Evolutionary conservation across 2,329 filamentous ascomycete genomes (phyloP).

Genomic region (Pezicula neosporulosa): DNA sequence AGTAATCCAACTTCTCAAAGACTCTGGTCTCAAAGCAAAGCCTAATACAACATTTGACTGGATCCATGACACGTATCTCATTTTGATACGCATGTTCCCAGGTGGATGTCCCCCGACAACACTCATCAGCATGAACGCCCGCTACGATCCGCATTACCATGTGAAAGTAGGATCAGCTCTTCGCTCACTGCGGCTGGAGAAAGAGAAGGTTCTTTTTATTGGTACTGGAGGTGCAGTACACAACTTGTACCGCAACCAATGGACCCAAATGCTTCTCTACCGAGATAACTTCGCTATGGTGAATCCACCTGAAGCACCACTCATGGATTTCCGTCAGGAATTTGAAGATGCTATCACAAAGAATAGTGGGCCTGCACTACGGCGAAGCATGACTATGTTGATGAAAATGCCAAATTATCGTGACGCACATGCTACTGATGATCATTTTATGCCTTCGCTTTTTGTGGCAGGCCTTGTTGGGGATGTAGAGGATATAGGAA

Average conservation of each 20-base stretch:
- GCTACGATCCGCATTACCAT: conserved; percentile 54
- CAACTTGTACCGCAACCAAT: conserved; percentile 66
- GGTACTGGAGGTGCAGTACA: conserved; percentile 62
- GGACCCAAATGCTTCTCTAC: conserved; percentile 55
- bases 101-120: conserved; percentile 61
- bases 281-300: conserved; percentile 58
- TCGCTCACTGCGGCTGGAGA: conserved; percentile 47
- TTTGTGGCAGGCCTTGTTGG: conserved; percentile 59
- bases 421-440: conserved; percentile 67
- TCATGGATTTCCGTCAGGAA: conserved; percentile 63
- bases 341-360: conserved; percentile 57
- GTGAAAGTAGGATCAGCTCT: conserved; percentile 55
- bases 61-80: conserved; percentile 70
- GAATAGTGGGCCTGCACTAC: conserved; percentile 49
- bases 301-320: conserved; percentile 54
- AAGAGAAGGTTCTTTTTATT: conserved; percentile 53
- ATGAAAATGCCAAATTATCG: conserved; percentile 67
- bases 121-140: conserved; percentile 50
- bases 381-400: conserved; percentile 53
- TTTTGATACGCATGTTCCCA: conserved; percentile 69
- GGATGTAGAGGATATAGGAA: conserved; percentile 40
- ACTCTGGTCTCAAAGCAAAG: conserved; percentile 49
- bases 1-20: conserved; percentile 46
- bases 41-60: conserved; percentile 59
- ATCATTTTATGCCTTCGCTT: conserved; percentile 64